Conservation (phyloP, 768 basidiomycete genomes). For the Mycena albidolilacea region DNA sequence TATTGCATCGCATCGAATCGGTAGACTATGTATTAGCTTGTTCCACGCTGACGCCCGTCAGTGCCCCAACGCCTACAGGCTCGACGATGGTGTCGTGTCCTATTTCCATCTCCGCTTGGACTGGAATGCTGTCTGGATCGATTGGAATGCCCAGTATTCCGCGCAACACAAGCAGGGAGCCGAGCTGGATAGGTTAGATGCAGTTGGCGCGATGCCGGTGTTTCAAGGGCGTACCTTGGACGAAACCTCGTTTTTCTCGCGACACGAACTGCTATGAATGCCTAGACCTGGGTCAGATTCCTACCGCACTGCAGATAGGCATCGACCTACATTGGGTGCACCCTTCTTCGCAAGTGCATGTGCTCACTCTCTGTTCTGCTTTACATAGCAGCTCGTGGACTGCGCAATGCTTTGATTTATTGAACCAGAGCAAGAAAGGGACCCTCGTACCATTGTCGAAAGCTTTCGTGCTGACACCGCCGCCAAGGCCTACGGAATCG, state of each 20-base stretch:
- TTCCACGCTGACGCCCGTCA: slow-evolving; percentile 65
- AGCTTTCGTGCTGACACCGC: slow-evolving; percentile 81
- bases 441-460: slow-evolving; percentile 81
- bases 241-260: slow-evolving; percentile 75
- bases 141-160: slow-evolving; percentile 67
- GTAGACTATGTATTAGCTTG: slow-evolving; percentile 39
- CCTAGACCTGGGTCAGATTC: slow-evolving; percentile 58
- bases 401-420: slow-evolving; percentile 30
- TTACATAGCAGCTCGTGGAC: slow-evolving; percentile 73
- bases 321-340: slow-evolving; percentile 74
- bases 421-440: neutral
- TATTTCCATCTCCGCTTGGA: slow-evolving; percentile 46
- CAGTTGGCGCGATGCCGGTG: no score
- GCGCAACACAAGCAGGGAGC: slow-evolving; percentile 78
- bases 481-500: slow-evolving; percentile 77
- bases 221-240: slow-evolving; percentile 55
- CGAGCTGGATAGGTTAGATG: slow-evolving; percentile 55
- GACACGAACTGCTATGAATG: slow-evolving; percentile 75
- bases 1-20: slow-evolving; percentile 28
- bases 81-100: slow-evolving; percentile 68
- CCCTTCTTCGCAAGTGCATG: slow-evolving; percentile 78
- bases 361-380: slow-evolving; percentile 69
- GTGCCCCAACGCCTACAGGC: slow-evolving; percentile 62
- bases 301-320: neutral
- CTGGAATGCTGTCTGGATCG: slow-evolving; percentile 55